A percentile compares a stretch with the other conserved stretches of the same genome.
These are phyloP conservation scores for Pichia sp. DNA, from an alignment of 1,139 yeast species.

Conservation along the genomic window DNA sequence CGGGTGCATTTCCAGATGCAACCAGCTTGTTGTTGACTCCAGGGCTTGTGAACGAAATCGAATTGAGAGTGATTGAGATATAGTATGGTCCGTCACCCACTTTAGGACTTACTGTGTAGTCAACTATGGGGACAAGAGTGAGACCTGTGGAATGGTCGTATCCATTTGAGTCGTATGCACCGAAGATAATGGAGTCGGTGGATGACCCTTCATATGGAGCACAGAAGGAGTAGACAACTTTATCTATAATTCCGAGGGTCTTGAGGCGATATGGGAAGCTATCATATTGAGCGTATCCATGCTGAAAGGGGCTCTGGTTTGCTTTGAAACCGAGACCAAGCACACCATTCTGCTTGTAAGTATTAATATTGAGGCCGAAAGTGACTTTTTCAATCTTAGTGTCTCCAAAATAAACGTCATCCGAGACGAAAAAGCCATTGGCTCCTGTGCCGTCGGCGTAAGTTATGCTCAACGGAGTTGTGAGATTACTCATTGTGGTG, in stretches of 20 bases:
- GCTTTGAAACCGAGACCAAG: constrained; percentile 54
- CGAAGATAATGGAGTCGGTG: constrained; percentile 40
- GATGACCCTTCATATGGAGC: constrained; percentile 29
- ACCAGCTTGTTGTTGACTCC: constrained; percentile 21
- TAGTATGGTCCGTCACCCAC: constrained; percentile 35
- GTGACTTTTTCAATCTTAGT: constrained; percentile 40
- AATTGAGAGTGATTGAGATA: constrained; percentile 37
- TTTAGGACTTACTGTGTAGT: constrained; percentile 18
- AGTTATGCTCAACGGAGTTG: constrained; percentile 41
- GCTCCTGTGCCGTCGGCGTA: constrained; percentile 61
- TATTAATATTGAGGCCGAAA: constrained; percentile 48
- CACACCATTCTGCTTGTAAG: constrained; percentile 47
- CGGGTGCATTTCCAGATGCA: constrained; percentile 36
- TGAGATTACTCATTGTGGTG: constrained; percentile 41
- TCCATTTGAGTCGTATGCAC: constrained; percentile 45
- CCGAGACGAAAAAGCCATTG: constrained; percentile 56
- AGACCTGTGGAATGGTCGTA: constrained; percentile 27
- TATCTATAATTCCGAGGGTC: constrained; percentile 43
- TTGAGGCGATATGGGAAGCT: constrained; percentile 54
- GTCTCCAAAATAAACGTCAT: constrained; percentile 40
- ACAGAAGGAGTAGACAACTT: constrained; percentile 48
- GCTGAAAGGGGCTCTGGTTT: constrained; percentile 37
- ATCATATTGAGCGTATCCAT: constrained; percentile 34
- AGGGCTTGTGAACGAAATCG: constrained; percentile 11
- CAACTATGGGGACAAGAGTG: constrained; percentile 36